Base-by-base conservation (phyloP, 148 eudicot genomes). In the Chenopodium suecicum region DNA sequence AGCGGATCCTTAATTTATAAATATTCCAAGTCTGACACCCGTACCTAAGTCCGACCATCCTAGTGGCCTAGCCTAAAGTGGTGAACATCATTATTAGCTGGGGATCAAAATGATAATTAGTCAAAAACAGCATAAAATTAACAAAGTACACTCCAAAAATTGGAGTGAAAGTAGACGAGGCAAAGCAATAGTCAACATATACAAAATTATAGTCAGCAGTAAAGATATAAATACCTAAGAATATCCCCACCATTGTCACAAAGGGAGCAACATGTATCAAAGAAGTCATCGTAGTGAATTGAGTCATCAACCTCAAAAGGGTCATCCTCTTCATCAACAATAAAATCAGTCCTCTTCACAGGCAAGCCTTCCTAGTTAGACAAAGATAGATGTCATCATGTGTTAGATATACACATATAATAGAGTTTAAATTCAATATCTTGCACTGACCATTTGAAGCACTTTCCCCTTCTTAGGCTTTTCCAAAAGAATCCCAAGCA, bases 191-290 rank as follows among this genome's bases (percentile, higher is more conserved):
- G 32, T n/a, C 46, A 76, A 54, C 37, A 13, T 54, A 50, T 16
- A 27, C 44, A 77, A 44, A 71, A 27, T 7, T 37, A 11, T 16
- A 23, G 62, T 47, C 27, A 12, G 50, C 56, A 83, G 29, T 69
- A 68, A 27, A 47, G 60, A 54, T 58, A 22, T 67, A 79, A 82
- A 73, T 88, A 94, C 98, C 91, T 83, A 78, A 94, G 87, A 83
- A 94, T 76, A 62, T 90, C 87, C 27, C 98, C 98, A 20, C 98
- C 98, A 74, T 94, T 90, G 80, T 92, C 98, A 88, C 98, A 94
- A 73, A 91, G 54, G 44, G 94, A 89, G 85, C 97, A 92, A 37
- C 90, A 92, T 62, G 90, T 81, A 83, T 91, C 98, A 81, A 91
- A 94, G 47, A 86, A 77, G 44, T 83, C 87, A 22, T 88, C 79